Conservation (phyloP, 139 green algal species). For the Dunaliella primolecta region DNA sequence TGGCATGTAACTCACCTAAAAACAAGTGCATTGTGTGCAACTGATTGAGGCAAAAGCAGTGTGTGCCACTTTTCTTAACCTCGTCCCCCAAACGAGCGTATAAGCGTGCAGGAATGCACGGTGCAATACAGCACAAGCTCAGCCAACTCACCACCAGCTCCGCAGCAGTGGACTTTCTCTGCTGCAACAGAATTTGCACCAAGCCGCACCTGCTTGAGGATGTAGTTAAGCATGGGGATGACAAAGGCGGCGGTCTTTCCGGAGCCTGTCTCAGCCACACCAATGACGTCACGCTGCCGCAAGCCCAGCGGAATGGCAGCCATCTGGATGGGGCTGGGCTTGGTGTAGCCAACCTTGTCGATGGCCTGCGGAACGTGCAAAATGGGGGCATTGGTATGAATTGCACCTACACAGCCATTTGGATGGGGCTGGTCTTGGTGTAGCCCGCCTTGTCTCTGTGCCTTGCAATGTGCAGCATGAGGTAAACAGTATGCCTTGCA, state of each 20-base stretch:
- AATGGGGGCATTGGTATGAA: not conserved
- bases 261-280: slow-evolving; percentile 90
- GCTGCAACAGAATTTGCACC: no score
- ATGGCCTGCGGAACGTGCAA: slow-evolving; percentile 59
- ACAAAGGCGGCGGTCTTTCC: slow-evolving; percentile 98
- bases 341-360: slow-evolving; percentile 78
- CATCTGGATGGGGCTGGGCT: slow-evolving; percentile 97
- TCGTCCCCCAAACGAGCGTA: no score
- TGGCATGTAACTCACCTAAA: no score
- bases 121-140: no score
- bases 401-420: no score
- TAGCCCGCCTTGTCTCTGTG: slow-evolving; percentile 77
- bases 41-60: no score
- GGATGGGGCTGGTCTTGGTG: slow-evolving; percentile 94
- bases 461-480: not conserved
- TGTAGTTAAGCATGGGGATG: slow-evolving; percentile 84
- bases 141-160: no score
- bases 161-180: no score
- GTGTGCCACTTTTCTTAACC: no score
- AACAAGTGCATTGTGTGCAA: no score
- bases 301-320: slow-evolving; percentile 93
- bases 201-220: slow-evolving; percentile 13
- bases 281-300: slow-evolving; percentile 91
- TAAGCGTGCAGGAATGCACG: no score
- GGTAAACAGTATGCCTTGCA: no score